Conservation (phyloP, 805 yeast genomes). For the Monosporozyma yasuniensis region DNA sequence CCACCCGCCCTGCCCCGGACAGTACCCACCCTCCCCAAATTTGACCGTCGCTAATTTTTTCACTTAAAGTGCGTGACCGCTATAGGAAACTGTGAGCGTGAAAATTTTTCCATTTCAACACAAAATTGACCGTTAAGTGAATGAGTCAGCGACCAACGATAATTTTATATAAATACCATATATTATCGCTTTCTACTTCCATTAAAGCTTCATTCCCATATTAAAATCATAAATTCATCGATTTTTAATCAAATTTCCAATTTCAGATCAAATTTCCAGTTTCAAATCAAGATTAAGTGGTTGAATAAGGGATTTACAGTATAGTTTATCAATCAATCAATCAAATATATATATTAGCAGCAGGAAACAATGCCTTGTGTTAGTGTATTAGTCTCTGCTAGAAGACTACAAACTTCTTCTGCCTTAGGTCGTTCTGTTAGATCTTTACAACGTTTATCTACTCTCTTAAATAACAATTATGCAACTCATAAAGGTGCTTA, state of each 20-base stretch:
- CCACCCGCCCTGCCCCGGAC: too few relatives aligned
- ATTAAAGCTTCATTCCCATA: conserved; percentile 7
- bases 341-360: background rate
- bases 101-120: background rate
- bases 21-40: background rate
- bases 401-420: conserved; percentile 16
- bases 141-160: conserved; percentile 11
- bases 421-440: conserved; percentile 1
- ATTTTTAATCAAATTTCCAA: too few relatives aligned
- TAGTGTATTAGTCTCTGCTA: conserved; percentile 22
- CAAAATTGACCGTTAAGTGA: conserved; percentile 10
- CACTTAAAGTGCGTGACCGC: conserved; percentile 10
- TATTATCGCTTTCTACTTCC: conserved; percentile 10
- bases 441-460: conserved; percentile 12
- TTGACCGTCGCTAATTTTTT: conserved; percentile 15
- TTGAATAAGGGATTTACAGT: background rate
- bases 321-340: background rate
- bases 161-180: background rate
- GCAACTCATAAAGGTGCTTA: conserved; percentile 5
- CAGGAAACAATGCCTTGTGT: conserved; percentile 18
- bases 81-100: conserved; percentile 2
- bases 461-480: conserved; percentile 11
- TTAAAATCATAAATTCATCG: too few relatives aligned
- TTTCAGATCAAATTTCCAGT: background rate
- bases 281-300: background rate